Evolutionary conservation across 345 rosid genomes (phyloP), one percentile per base, ranked within the genome.

Genomic region (Erucastrum elatum): DNA sequence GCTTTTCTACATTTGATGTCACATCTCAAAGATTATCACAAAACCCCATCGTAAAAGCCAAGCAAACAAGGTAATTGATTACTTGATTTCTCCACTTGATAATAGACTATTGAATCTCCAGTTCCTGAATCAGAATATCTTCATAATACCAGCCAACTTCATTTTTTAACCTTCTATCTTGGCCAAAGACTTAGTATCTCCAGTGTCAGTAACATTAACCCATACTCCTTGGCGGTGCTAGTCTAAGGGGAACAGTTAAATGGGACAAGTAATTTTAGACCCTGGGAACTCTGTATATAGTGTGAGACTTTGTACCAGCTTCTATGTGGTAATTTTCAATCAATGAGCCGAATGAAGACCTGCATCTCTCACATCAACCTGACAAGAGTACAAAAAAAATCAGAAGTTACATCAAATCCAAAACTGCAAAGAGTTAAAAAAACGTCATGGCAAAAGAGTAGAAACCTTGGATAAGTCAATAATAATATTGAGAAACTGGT

Each of bases 1-100:
- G 2, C n/a, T 49, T 51, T 33, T 51, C 63, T 29, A 31, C 15
- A 64, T 63, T 73, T 63, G 4, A 63, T 46, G 25, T 65, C 65
- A 75, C 37, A 75, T 55, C 65, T 66, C 63, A 67, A 66, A 55
- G 58, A 55, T 66, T 26, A 49, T 25, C 56, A 8, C 55, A 65
- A 65, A 70, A 21, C 44, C 53, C 34, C n/a, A 33, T 33, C 34
- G 25, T 17, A 63, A 46, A 64, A 60, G 63, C 33, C 10, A 49
- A 49, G 69, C 62, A 64, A 49, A 17, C 27, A 6, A 46, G 61
- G 76, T 62, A 21, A 21, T 21, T 21, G 21, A 21, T 21, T 21
- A 21, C 21, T 21, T 64, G 30, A 29, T 41, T 72, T 13, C 41
- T 49, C 16, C 16, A 12, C 55, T 49, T 39, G 46, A 39, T 0